Percentiles rank a stretch among this genome's conserved stretches.
Evolutionary conservation across 2,329 filamentous ascomycete genomes (phyloP).

Genomic region (Colletotrichum sp.): DNA sequence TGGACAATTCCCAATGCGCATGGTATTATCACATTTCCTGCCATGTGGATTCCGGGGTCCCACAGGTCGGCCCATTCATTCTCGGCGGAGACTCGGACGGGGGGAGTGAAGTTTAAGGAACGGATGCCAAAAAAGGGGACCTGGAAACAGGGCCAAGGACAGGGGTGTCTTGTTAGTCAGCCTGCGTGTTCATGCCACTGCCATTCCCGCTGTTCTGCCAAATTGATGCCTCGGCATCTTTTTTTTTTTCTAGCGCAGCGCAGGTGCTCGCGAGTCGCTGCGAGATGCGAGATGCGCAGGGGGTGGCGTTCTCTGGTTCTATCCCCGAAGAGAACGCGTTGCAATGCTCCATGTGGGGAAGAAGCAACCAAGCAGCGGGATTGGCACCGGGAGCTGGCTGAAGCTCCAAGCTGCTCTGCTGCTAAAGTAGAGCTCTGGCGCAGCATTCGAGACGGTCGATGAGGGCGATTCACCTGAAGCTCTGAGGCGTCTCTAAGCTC

Average conservation of each 20-base stretch:
- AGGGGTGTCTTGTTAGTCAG: neutral
- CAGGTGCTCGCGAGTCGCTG: neutral
- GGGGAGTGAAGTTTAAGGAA: neutral
- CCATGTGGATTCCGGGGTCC: neutral
- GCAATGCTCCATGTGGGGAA: neutral
- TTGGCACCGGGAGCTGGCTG: neutral
- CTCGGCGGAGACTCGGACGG: neutral
- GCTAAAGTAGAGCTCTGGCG: neutral
- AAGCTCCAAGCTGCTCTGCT: neutral
- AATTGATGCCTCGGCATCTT: conserved; percentile 15
- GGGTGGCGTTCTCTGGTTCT: neutral
- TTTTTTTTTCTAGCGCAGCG: neutral
- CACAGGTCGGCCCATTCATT: neutral
- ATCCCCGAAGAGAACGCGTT: neutral
- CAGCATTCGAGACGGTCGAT: neutral
- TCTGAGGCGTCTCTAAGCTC: neutral
- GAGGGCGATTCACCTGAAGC: neutral
- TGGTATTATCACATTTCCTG: neutral
- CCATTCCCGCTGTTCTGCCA: neutral
- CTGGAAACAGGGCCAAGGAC: neutral
- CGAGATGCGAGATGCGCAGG: neutral
- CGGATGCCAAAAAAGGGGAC: neutral
- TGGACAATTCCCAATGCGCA: neutral
- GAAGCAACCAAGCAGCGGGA: neutral
- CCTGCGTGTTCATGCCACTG: neutral